Percentiles rank a stretch among this genome's conserved stretches.
phyloP scores from a whole-genome alignment of 192 early-diverging fungal genomes.

The Mortierella hygrophila region DNA sequence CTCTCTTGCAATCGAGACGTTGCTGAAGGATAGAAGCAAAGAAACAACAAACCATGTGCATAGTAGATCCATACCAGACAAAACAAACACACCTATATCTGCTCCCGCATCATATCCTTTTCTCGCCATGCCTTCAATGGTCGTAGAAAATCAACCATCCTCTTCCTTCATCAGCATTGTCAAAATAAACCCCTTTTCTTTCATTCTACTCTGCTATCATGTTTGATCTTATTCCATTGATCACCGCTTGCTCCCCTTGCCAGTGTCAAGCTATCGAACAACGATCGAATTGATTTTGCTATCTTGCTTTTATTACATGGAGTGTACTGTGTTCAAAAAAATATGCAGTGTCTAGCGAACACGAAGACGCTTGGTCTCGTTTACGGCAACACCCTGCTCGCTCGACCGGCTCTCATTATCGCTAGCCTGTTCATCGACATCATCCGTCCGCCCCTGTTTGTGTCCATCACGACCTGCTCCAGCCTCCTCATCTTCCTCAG shows the following conservation, averaged over 20 bases:
- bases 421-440: not conserved
- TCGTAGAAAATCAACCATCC: not conserved
- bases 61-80: slow-evolving; percentile 5
- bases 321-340: not conserved
- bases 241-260: no score
- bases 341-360: not conserved
- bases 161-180: not conserved
- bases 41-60: not conserved
- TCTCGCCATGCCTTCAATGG: slow-evolving; percentile 19
- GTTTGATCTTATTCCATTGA: no score
- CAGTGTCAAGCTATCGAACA: no score
- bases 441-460: not conserved
- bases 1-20: not conserved
- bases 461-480: not conserved
- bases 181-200: not conserved
- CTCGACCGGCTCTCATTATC: slow-evolving; percentile 12
- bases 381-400: slow-evolving; percentile 12
- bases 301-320: not conserved
- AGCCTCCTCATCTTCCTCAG: slow-evolving; percentile 11
- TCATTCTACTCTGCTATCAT: not conserved
- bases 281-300: no score
- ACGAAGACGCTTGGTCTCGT: slow-evolving; percentile 46
- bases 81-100: not conserved
- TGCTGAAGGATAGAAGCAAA: not conserved
- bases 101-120: slow-evolving; percentile 12